Evolutionary conservation across 1,284 basidiomycete genomes (phyloP).

Genomic region (Anthracocystis setariae): DNA sequence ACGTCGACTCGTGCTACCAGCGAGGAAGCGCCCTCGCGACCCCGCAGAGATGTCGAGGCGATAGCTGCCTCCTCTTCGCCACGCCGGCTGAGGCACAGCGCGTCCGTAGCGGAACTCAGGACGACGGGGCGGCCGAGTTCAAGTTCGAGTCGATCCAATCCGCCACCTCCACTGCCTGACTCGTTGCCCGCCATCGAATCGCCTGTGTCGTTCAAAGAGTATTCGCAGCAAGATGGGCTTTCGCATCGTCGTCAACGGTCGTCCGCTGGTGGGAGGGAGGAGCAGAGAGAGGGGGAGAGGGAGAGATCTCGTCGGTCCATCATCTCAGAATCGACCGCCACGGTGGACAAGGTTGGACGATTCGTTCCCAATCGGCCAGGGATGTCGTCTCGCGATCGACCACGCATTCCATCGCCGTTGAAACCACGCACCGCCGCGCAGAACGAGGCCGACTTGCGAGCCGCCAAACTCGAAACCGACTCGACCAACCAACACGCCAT

Average conservation of each 20-base stretch:
- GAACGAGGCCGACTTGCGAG: constrained; percentile 14
- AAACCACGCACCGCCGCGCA: constrained; percentile 31
- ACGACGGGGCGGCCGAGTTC: constrained; percentile 16
- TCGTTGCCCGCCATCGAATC: constrained; percentile 2
- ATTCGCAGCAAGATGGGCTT: not conserved
- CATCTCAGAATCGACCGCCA: constrained; percentile 14
- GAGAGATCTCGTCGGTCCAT: constrained; percentile 24
- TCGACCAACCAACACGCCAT: constrained; percentile 16
- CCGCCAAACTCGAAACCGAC: constrained; percentile 3
- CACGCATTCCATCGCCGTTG: constrained; percentile 40
- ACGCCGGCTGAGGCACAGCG: constrained; percentile 27
- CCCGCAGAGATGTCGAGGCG: constrained; percentile 1
- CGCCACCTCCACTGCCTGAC: constrained; percentile 11
- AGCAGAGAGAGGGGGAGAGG: not conserved
- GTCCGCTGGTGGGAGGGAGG: not conserved
- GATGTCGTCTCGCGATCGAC: constrained; percentile 42
- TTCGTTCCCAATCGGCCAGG: constrained; percentile 26
- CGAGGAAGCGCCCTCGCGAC: constrained; percentile 27
- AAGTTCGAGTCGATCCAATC: too few species aligned
- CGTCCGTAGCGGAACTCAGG: constrained; percentile 25
- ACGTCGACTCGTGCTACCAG: constrained; percentile 28
- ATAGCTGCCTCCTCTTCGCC: not conserved
- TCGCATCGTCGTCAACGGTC: not conserved
- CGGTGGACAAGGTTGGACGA: not conserved
- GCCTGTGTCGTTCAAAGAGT: constrained; percentile 1